Evolutionary conservation across 768 basidiomycete species (phyloP), one percentile per base, ranked within the genome.

Genomic region (Lentinula boryana): DNA sequence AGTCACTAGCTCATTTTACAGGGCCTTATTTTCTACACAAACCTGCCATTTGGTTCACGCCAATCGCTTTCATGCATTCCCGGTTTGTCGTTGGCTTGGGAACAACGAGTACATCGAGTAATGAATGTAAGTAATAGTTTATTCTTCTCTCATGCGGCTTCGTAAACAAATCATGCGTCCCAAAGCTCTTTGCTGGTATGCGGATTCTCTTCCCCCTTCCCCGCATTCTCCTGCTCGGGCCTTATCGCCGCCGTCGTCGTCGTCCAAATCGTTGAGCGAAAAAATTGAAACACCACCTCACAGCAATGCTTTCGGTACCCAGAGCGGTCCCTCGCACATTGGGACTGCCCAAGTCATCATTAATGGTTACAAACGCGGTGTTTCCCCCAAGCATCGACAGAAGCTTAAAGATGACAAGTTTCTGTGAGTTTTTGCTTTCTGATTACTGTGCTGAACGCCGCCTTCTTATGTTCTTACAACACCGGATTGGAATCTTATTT

Each of bases 361-460:
- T 64, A 91, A 90, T 63, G 92, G 93, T 2, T 74, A 86, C n/a
- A 87, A 82, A 66, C 85, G 92, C 49, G 92, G 92, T 1, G 84
- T 89, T 1, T 75, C 89, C 10, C 82, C 87, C 0, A 92, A 89
- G 68, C 83, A 90, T 66, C 79, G 88, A 27, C 76, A 82, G 63
- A 79, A 79, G 35, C 72, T 56, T 13, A n/a, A 56, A 6, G 32
- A 56, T 31, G 40, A 23, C 38, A 40, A 43, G 21, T 56, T 56
- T 43, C 18, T 55, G 80, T 6, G 87, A 86, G 69, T 85, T 82
- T 27, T 35, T 31, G 10, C 41, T 16, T 35, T 53, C 6, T 32
- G 5, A 13, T 60, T 21, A 31, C 21, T 12, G 5, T 10, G 35
- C 4, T 15, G n/a, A 32, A 8, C 27, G 8, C 9, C 36, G 7